phyloP scores from a whole-genome alignment of 257 asterid genomes.

The Linderniella brevidens region DNA sequence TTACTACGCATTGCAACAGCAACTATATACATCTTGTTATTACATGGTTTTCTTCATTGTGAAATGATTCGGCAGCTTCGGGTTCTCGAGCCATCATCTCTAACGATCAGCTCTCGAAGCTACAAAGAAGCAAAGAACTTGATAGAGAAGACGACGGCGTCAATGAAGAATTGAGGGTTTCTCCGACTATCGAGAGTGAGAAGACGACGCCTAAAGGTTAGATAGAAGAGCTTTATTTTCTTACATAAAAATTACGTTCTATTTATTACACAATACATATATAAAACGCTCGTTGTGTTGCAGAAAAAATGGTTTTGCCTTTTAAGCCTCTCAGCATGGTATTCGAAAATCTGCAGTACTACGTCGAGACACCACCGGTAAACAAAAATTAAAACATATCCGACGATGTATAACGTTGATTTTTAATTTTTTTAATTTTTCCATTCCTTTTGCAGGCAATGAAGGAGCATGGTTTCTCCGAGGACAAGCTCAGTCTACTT shows the following conservation, averaged over 20 bases:
- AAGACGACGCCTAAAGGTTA: too few species aligned
- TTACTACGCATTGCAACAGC: too few species aligned
- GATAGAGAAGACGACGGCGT: too few species aligned
- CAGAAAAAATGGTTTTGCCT: constrained; percentile 28
- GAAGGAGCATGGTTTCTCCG: constrained; percentile 32
- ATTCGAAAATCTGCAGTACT: constrained; percentile 39
- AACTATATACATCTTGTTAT: neutral
- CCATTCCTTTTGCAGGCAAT: constrained; percentile 23
- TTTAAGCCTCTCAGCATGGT: constrained; percentile 31
- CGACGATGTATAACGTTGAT: neutral
- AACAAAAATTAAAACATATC: neutral
- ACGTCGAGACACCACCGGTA: constrained; percentile 36
- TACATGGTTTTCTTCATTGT: neutral
- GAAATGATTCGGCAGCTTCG: constrained; percentile 29
- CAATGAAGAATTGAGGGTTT: too few species aligned
- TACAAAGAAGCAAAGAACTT: constrained; percentile 17
- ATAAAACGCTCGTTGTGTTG: neutral
- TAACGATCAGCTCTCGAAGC: constrained; percentile 26
- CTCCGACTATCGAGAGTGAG: too few species aligned
- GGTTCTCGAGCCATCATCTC: constrained; percentile 60
- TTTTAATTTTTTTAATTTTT: neutral
- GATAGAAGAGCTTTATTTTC: too few species aligned
- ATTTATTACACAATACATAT: neutral
- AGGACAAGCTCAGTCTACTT: constrained; percentile 32
- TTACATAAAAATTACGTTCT: too few species aligned